A percentile compares a stretch with the other conserved stretches of the same genome.
Conservation (phyloP, 2,329 filamentous ascomycete species). For the Aspergillus sp. region DNA sequence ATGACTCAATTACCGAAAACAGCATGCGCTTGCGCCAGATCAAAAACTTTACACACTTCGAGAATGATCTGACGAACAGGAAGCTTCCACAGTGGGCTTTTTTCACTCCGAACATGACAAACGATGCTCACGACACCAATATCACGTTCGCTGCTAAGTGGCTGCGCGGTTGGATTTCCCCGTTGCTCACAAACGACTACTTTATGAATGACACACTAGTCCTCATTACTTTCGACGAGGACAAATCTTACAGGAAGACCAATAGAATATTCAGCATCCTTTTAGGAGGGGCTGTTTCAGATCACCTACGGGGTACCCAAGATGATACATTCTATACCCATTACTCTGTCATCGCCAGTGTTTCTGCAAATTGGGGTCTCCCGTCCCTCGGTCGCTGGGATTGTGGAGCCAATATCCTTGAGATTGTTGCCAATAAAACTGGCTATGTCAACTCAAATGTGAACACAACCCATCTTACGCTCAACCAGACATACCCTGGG, state of each 20-base stretch:
- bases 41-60: conserved; percentile 75
- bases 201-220: conserved; percentile 79
- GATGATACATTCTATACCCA: conserved; percentile 75
- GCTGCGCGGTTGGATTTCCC: conserved; percentile 70
- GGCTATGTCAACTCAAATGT: conserved; percentile 57
- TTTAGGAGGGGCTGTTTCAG: conserved; percentile 73
- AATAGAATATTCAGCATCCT: conserved; percentile 75
- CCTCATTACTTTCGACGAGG: conserved; percentile 80
- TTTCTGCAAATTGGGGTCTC: conserved; percentile 71
- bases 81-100: conserved; percentile 71
- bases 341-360: conserved; percentile 70
- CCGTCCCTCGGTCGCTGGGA: conserved; percentile 73
- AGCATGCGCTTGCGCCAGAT: conserved; percentile 66
- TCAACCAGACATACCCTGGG: conserved; percentile 62
- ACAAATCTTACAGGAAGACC: conserved; percentile 66
- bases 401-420: conserved; percentile 72
- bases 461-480: conserved; percentile 48
- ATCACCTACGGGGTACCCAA: conserved; percentile 66
- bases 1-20: conserved; percentile 65
- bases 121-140: conserved; percentile 74
- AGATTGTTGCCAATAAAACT: conserved; percentile 63
- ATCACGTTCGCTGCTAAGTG: conserved; percentile 71
- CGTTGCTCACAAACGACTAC: conserved; percentile 68
- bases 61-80: conserved; percentile 66
- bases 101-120: conserved; percentile 59